Base-by-base conservation (phyloP, 768 basidiomycete genomes). In the Boletus barrowsii region DNA sequence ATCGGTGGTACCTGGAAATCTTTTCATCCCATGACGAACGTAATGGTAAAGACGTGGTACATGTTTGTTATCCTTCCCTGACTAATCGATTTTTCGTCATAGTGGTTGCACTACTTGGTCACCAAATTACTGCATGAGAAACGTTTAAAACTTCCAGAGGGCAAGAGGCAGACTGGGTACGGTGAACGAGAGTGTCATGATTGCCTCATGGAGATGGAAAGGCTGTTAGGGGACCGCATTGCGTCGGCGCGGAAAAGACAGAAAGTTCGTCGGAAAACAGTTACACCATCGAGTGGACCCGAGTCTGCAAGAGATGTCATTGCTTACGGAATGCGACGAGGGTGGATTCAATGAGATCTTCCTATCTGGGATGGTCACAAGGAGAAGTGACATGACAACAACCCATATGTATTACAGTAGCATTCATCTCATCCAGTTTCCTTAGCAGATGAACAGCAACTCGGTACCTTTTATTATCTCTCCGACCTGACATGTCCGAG, bases 41-140 rank as follows among this genome's bases (percentile, higher is more conserved):
- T 97, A 36, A 84, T 98, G 83, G 96, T 95, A 64, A 65, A 83
- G 62, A 24, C 14, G 40, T 51, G 20, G 22, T 22, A 22, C 41
- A 5, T 36, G 5, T 24, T 44, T 4, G 18, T 35, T 9, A 44
- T 33, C 15, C n/a, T 20, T n/a, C 42, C 52, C 20, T 26, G 29
- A 47, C 53, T 60, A 50, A 65, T 53, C 52, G n/a, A 22, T 24
- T n/a, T 42, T 48, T 47, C 42, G 32, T 29, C 39, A n/a, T 62
- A 95, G 94, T 97, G 94, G 94, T 73, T 96, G 18, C 90, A 94
- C 63, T 94, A 95, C 70, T 76, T 97, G 49, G 68, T 75, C n/a
- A 69, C 72, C 48, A 93, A 93, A 71, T 78, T 95, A 24, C 72
- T 95, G 3, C 73, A 81, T 24, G 76, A 76, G 33, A 93, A 93